Evolutionary conservation across 1,284 basidiomycete species (phyloP).

Genomic region (Tilletia walkeri): DNA sequence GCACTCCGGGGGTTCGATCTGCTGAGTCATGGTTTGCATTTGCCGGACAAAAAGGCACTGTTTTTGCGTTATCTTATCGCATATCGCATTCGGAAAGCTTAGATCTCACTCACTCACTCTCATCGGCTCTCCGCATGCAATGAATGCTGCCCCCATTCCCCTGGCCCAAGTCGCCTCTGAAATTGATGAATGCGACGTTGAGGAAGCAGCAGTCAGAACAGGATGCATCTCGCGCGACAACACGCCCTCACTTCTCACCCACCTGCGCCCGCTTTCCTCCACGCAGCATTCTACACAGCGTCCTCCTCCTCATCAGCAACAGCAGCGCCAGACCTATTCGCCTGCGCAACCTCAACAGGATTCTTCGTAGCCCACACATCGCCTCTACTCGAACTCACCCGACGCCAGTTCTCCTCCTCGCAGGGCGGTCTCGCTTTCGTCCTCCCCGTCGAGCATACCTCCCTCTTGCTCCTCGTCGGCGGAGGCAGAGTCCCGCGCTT

Average conservation of each 20-base stretch:
- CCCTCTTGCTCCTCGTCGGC: conserved; percentile 45
- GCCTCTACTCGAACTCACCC: conserved; percentile 23
- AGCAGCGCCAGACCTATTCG: conserved; percentile 31
- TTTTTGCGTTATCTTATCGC: too few relatives aligned
- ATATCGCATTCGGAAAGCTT: too few relatives aligned
- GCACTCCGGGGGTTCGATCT: too few relatives aligned
- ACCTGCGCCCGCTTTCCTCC: conserved; percentile 7
- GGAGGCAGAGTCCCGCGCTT: conserved; percentile 46
- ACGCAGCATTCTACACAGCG: background rate
- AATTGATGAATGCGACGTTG: too few relatives aligned
- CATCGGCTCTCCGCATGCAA: too few relatives aligned
- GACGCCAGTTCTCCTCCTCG: conserved; percentile 29
- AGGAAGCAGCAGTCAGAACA: background rate
- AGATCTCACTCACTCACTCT: too few relatives aligned
- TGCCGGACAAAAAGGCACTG: too few relatives aligned
- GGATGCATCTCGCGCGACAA: conserved; percentile 2
- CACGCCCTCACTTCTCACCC: conserved; percentile 12
- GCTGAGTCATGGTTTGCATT: too few relatives aligned
- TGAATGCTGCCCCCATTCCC: too few relatives aligned
- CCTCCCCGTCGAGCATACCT: conserved; percentile 36
- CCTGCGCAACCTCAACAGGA: conserved; percentile 42
- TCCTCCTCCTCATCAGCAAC: background rate
- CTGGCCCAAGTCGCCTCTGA: too few relatives aligned
- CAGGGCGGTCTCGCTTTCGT: conserved; percentile 41
- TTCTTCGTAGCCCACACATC: conserved; percentile 39